Evolutionary conservation across 768 basidiomycete genomes (phyloP).

Genomic region (Pisolithus orientalis): DNA sequence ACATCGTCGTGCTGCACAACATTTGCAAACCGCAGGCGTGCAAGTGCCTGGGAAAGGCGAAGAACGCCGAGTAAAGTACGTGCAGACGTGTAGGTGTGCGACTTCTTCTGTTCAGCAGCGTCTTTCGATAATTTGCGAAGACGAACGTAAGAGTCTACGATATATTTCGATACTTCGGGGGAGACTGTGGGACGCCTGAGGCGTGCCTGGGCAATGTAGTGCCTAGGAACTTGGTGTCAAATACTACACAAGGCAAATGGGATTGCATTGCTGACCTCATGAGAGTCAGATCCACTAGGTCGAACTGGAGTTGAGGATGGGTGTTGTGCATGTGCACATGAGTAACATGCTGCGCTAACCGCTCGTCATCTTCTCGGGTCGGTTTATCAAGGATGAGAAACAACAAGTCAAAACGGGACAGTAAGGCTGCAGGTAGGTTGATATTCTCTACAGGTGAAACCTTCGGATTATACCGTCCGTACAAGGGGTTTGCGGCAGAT

Average conservation of each 20-base stretch:
- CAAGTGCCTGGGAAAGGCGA: conserved; percentile 90
- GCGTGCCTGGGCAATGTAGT: conserved; percentile 92
- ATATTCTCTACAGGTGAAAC: conserved; percentile 98
- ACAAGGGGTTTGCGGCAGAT: conserved; percentile 96
- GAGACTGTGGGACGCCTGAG: conserved; percentile 88
- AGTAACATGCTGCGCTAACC: conserved; percentile 94
- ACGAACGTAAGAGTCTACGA: conserved; percentile 93
- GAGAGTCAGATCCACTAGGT: conserved; percentile 77
- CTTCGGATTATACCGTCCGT: conserved; percentile 97
- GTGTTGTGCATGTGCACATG: conserved; percentile 95
- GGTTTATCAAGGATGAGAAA: conserved; percentile 98
- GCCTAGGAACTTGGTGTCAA: conserved; percentile 39
- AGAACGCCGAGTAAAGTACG: conserved; percentile 93
- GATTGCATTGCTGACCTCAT: conserved; percentile 60
- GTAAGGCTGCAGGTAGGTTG: conserved; percentile 92
- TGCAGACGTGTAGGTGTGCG: conserved; percentile 92
- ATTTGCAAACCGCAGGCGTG: conserved; percentile 81
- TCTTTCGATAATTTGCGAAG: conserved; percentile 91
- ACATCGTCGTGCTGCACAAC: conserved; percentile 82
- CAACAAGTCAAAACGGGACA: conserved; percentile 94
- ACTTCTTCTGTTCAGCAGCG: conserved; percentile 81
- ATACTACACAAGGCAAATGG: not conserved
- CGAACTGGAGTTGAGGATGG: conserved; percentile 81
- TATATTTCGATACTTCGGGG: conserved; percentile 79
- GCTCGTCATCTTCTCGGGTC: conserved; percentile 89